Base-by-base conservation (phyloP, 1,139 yeast species). In the Debaryomyces subglobosus region DNA sequence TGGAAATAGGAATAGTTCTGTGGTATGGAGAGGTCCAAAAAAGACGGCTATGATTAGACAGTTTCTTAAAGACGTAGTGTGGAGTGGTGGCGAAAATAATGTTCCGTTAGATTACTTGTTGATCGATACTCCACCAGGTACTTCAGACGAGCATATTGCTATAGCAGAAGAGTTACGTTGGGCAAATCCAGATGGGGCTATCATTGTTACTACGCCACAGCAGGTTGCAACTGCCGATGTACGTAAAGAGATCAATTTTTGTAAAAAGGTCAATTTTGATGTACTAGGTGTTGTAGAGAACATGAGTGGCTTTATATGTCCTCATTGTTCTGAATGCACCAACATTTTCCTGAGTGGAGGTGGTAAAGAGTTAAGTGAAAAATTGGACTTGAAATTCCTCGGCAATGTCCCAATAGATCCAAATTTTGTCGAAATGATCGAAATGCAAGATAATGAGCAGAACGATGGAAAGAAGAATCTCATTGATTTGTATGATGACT, bases 21-120 rank as follows among this genome's bases (percentile, higher is more conserved):
- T 95, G 29, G 97, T 94, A 7, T 95, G 99, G 99, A 77, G 98
- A 61, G 99, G 99, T 0, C 99, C 99, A 2, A 91, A 92, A 67
- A 95, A 95, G 64, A 92, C 98, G 0, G 97, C 98, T 20, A 94
- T 95, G 98, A 89, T 95, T 39, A 80, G 94, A 49, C 99, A 95
- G 67, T 92, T 95, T 62, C 74, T 95, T 40, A 82, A 84, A 52
- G 98, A 94, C 64, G 97, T 94, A 1, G 82, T 82, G 16, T 95
- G 99, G 99, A 59, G 57, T 41, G 67, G 67, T 3, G 96, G 91
- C 0, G 79, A 78, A 15, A 35, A 32, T 16, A 62, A 74, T 42
- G 59, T 58, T 5, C 72, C 74, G 2, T 64, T 86, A 43, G 97
- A 92, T 65, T 95, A 89, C 62, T 69, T 95, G 49, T 71, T 95